Evolutionary conservation across 23 red algal genomes (phyloP), one percentile per base, ranked within the genome.

Genomic region (Agarophyton chilense): DNA sequence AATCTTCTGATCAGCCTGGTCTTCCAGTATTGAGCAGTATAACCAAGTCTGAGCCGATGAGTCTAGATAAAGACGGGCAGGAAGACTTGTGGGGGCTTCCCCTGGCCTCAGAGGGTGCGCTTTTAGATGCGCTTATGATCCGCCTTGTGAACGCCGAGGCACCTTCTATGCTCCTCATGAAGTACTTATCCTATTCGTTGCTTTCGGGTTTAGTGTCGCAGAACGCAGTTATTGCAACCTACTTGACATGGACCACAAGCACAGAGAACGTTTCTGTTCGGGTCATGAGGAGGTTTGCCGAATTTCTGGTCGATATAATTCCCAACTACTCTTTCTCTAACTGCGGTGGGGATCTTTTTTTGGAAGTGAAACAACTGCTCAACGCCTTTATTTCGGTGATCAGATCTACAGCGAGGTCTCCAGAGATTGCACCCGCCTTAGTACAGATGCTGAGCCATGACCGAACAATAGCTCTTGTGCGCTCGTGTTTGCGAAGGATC

Each of bases 261-360:
- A 73, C 76, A 16, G 36, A 38, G n/a, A 56, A 45, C 16, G 70
- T 82, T 41, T 67, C 74, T 53, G 44, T 25, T 61, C 55, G 64
- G 0, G 88, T 91, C 4, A 67, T 81, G 77, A 38, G 79, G 57
- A 26, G 31, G 12, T 72, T 91, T 82, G 77, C 88, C 22, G 34
- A 16, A 28, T 73, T 91, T 11, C 26, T 91, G 22, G 54, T 58
- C 9, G 32, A 82, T 26, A 44, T 91, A 46, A 81, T 91, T 22
- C 88, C 88, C 8, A 49, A 91, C 62, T 91, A 82, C 40, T 31
- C 52, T 25, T 91, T 91, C 79, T 73, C 76, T 35, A 54, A 38
- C 14, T 28, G 36, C 39, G 77, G 62, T 22, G 56, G 32, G 2
- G 76, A 82, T 52, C 88, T 91, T 54, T 81, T 60, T 14, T 0